Percentiles rank a stretch among this genome's conserved stretches.
Conservation (phyloP, 768 basidiomycete genomes). For the Pluteus cervinus region DNA sequence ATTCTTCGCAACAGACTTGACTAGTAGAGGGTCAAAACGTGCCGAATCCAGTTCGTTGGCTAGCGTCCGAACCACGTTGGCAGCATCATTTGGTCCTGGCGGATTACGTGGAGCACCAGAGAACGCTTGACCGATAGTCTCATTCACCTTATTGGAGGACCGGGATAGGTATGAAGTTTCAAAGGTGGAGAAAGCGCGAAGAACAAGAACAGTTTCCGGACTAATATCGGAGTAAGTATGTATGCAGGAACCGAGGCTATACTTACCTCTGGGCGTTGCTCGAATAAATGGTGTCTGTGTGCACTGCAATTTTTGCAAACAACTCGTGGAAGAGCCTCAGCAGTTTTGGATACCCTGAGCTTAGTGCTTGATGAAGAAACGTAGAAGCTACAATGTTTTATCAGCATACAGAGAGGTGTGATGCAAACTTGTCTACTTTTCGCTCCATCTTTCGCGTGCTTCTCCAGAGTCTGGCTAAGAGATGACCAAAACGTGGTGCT, state of each 20-base stretch:
- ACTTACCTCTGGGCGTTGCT: slow-evolving; percentile 75
- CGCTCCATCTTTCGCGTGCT: slow-evolving; percentile 70
- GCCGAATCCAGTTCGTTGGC: slow-evolving; percentile 92
- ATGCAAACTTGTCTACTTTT: slow-evolving; percentile 44
- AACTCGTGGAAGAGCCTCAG: slow-evolving; percentile 94
- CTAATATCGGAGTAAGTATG: slow-evolving; percentile 31
- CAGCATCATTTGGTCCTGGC: slow-evolving; percentile 72
- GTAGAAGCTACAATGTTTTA: slow-evolving; percentile 29
- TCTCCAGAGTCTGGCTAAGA: slow-evolving; percentile 75
- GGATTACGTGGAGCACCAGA: slow-evolving; percentile 62
- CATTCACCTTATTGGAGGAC: slow-evolving; percentile 78
- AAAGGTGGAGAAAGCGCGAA: slow-evolving; percentile 78
- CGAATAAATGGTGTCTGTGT: slow-evolving; percentile 91
- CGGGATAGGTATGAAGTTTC: slow-evolving; percentile 87
- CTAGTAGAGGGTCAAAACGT: slow-evolving; percentile 85
- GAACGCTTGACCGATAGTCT: slow-evolving; percentile 73
- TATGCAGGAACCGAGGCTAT: not conserved
- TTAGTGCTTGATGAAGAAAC: slow-evolving; percentile 88
- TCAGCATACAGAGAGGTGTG: not conserved
- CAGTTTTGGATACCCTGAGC: slow-evolving; percentile 80
- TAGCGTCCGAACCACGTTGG: slow-evolving; percentile 67
- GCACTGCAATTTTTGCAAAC: slow-evolving; percentile 90
- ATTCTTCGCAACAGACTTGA: slow-evolving; percentile 73
- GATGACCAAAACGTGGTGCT: slow-evolving; percentile 90
- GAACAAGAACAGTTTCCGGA: slow-evolving; percentile 85